Evolutionary conservation across 2,329 filamentous ascomycete species (phyloP).

Genomic region (Monosporascus sp.): DNA sequence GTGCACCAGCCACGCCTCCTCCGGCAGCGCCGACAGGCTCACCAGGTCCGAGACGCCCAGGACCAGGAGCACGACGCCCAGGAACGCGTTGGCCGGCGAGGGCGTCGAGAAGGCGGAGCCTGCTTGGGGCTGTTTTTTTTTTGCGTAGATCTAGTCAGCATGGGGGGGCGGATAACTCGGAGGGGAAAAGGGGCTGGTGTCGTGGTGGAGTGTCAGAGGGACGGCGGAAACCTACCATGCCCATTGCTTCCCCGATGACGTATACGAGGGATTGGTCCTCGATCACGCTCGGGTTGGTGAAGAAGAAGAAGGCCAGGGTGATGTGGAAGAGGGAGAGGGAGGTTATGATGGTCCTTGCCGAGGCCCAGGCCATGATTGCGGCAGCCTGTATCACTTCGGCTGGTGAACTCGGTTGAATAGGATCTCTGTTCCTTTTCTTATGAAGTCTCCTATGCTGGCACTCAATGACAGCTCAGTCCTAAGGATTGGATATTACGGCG

Average conservation of each 20-base stretch:
- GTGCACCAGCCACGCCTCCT: constrained; percentile 58
- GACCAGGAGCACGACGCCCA: constrained; percentile 62
- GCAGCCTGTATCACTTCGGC: neutral
- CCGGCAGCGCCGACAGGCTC: constrained; percentile 61
- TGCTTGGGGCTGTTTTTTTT: constrained; percentile 60
- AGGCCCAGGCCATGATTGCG: constrained; percentile 70
- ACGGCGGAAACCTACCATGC: constrained; percentile 54
- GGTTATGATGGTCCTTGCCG: constrained; percentile 74
- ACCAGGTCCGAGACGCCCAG: constrained; percentile 60
- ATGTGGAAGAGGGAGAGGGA: constrained; percentile 80
- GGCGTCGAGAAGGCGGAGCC: constrained; percentile 60
- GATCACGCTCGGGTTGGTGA: constrained; percentile 66
- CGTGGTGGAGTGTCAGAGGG: no score
- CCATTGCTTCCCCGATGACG: constrained; percentile 78
- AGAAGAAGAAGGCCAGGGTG: constrained; percentile 76
- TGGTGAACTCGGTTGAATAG: neutral
- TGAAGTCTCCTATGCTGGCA: neutral
- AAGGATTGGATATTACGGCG: no score
- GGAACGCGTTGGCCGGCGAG: constrained; percentile 67
- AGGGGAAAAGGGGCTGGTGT: neutral
- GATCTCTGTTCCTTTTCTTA: neutral
- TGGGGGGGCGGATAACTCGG: no score
- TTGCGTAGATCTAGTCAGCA: no score
- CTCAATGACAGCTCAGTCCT: no score
- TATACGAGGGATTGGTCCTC: constrained; percentile 77